A percentile compares a stretch with the other conserved stretches of the same genome.
phyloP scores from a whole-genome alignment of 1,284 basidiomycete genomes.

The Omphalotus olearius region DNA sequence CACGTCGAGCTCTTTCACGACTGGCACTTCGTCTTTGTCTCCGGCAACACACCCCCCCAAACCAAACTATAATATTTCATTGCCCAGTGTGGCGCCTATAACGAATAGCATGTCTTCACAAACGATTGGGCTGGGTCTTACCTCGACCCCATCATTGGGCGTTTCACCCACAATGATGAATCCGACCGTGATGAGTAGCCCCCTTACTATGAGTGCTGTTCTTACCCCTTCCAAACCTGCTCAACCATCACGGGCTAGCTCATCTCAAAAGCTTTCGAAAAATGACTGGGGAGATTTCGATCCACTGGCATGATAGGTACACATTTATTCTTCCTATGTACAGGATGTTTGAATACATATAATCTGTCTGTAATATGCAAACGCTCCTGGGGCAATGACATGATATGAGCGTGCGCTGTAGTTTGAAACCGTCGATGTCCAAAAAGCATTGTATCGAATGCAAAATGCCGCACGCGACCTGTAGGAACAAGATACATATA shows the following conservation, averaged over 20 bases:
- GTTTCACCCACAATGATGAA: conserved; percentile 20
- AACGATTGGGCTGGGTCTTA: conserved; percentile 15
- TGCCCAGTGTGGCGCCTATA: conserved; percentile 24
- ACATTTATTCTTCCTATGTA: conserved; percentile 21
- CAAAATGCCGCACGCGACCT: too few relatives aligned
- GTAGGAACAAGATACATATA: too few relatives aligned
- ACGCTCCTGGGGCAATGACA: too few relatives aligned
- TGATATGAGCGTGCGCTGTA: too few relatives aligned
- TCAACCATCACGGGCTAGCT: conserved; percentile 40
- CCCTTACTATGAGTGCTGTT: conserved; percentile 41
- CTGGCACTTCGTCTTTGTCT: conserved; percentile 10
- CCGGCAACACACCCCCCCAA: conserved; percentile 24
- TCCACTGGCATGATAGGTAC: conserved; percentile 45
- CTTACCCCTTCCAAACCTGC: conserved; percentile 56
- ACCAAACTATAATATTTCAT: conserved; percentile 52
- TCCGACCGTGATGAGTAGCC: conserved; percentile 18
- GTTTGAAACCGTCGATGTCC: too few relatives aligned
- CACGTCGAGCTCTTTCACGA: conserved; percentile 2
- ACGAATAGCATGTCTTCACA: conserved; percentile 13
- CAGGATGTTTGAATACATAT: neutral
- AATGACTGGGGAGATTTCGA: conserved; percentile 80
- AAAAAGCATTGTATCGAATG: too few relatives aligned
- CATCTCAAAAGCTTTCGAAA: conserved; percentile 48
- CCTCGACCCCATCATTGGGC: neutral
- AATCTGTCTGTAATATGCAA: too few relatives aligned